These are phyloP conservation scores for Phenoliferia sp. DNA, from an alignment of 1,284 basidiomycete genomes.

Conservation along the genomic window DNA sequence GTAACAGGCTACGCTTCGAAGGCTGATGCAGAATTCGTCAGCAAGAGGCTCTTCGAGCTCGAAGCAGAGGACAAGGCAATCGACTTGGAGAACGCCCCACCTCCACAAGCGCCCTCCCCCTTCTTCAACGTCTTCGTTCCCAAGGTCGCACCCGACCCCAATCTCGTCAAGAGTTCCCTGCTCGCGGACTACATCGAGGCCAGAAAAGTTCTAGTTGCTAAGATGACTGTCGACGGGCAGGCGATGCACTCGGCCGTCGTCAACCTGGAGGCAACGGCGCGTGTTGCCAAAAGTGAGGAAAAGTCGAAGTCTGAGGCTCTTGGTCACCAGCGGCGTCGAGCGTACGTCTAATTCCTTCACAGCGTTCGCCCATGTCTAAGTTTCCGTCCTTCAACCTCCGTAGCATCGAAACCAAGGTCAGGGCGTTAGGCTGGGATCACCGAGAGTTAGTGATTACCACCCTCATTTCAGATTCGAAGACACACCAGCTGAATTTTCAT, in stretches of 20 bases:
- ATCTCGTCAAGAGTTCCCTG: not conserved
- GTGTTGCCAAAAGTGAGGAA: not conserved
- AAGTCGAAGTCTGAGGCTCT: not conserved
- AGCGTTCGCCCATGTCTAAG: no score
- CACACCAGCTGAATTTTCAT: no score
- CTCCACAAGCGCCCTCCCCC: no score
- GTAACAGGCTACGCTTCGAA: not conserved
- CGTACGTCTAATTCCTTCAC: no score
- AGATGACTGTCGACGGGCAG: not conserved
- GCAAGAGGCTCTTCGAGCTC: not conserved
- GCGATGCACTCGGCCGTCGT: not conserved
- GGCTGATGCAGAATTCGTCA: not conserved
- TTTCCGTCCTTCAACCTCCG: no score
- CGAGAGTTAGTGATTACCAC: no score
- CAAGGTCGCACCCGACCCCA: no score
- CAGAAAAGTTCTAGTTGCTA: not conserved
- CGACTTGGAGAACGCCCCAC: not conserved
- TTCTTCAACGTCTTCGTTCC: not conserved
- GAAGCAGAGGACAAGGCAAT: not conserved
- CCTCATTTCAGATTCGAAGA: no score
- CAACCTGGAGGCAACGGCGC: not conserved
- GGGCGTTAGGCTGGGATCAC: no score
- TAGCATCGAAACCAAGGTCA: no score
- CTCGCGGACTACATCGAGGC: not conserved
- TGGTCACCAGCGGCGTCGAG: not conserved